Conservation (phyloP, 306 rosid genomes). For the Mucuna pruriens region DNA sequence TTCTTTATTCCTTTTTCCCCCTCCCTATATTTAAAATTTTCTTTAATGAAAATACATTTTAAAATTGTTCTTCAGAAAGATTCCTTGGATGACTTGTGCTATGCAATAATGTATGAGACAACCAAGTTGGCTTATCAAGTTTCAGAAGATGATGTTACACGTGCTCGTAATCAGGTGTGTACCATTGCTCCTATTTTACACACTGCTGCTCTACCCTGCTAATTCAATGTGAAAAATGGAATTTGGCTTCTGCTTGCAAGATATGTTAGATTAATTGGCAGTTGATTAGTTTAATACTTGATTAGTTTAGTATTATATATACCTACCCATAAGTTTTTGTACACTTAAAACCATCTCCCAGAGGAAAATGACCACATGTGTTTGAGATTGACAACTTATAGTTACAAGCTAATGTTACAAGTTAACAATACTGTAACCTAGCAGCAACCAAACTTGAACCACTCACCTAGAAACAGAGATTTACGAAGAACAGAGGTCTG, state of each 20-base stretch:
- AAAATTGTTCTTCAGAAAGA: slow-evolving; percentile 55
- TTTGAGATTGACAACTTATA: neutral
- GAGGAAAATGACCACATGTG: neutral
- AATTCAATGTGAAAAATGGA: slow-evolving; percentile 12
- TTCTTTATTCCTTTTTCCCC: neutral
- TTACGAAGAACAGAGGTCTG: neutral
- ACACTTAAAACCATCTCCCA: neutral
- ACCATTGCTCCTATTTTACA: neutral
- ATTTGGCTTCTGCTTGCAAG: neutral
- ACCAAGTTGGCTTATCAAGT: slow-evolving; percentile 83
- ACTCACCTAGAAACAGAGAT: neutral
- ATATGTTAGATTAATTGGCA: neutral
- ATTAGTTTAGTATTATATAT: neutral
- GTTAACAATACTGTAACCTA: neutral
- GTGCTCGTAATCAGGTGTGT: slow-evolving; percentile 92
- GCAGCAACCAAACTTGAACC: neutral
- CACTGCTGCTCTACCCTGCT: neutral
- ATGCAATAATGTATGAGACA: slow-evolving; percentile 79
- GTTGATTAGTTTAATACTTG: neutral
- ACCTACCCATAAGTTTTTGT: neutral
- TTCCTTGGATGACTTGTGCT: slow-evolving; percentile 76
- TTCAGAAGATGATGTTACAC: slow-evolving; percentile 77
- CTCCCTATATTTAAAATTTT: neutral
- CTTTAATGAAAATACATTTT: neutral
- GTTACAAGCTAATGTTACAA: neutral